Conservation (phyloP, 495 filamentous ascomycete species). For the Penicillium flavigenum region DNA sequence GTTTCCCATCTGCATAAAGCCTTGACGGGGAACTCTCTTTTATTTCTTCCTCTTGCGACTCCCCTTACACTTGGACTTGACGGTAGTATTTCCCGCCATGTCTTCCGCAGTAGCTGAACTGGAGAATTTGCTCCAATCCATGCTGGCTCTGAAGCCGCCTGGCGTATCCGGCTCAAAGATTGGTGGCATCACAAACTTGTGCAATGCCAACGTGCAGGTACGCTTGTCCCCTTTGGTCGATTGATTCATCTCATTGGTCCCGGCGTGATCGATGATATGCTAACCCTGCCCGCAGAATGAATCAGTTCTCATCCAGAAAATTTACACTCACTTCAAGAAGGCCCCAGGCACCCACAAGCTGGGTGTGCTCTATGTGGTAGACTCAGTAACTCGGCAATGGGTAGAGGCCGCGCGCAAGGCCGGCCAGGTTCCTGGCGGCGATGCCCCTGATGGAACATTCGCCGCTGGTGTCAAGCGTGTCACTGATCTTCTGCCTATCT, state of each 20-base stretch:
- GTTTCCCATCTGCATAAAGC: slow-evolving; percentile 5
- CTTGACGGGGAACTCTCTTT: neutral
- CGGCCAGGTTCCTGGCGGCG: slow-evolving; percentile 73
- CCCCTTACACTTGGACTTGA: slow-evolving; percentile 11
- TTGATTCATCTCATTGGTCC: slow-evolving; percentile 7
- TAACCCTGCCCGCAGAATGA: slow-evolving; percentile 71
- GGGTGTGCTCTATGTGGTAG: slow-evolving; percentile 99
- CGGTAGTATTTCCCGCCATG: slow-evolving; percentile 48
- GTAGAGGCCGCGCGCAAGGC: slow-evolving; percentile 88
- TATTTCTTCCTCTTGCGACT: slow-evolving; percentile 13
- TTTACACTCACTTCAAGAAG: slow-evolving; percentile 97
- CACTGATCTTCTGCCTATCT: slow-evolving; percentile 82
- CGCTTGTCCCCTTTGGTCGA: slow-evolving; percentile 30
- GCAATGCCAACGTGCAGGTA: slow-evolving; percentile 93
- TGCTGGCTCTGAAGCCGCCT: slow-evolving; percentile 87
- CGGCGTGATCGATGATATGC: slow-evolving; percentile 15
- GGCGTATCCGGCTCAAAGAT: slow-evolving; percentile 93
- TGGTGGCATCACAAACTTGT: slow-evolving; percentile 75
- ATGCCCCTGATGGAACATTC: slow-evolving; percentile 84
- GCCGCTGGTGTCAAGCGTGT: slow-evolving; percentile 96
- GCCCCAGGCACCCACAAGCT: slow-evolving; percentile 93
- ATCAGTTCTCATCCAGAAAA: slow-evolving; percentile 90
- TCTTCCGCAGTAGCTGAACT: slow-evolving; percentile 84
- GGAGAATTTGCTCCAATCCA: slow-evolving; percentile 83
- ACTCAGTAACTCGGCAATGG: slow-evolving; percentile 99